Base-by-base conservation (phyloP, 352 stramenopile species). In the Aphanomyces invadans region DNA sequence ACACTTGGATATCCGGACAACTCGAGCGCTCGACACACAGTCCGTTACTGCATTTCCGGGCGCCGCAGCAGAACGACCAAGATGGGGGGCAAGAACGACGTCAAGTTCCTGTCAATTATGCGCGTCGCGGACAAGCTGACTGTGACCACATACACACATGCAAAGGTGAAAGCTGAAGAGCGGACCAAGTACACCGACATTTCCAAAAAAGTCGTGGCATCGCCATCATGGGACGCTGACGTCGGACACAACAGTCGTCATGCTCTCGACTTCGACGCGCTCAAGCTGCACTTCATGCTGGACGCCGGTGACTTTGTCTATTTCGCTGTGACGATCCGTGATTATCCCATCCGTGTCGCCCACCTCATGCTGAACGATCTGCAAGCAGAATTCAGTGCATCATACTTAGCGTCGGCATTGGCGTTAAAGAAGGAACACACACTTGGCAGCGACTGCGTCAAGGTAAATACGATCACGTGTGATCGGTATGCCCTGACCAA, bases 251-350 rank as follows among this genome's bases (percentile, higher is more conserved):
- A 67, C 49, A 67, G 60, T 32, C 38, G 60, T 9, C 60, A 67
- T n/a, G 38, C 60, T 2, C 60, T 67, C 21, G 60, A 28, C 15
- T 57, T 67, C 49, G 60, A 67, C 7, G 42, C 38, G 11, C 49
- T 67, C 15, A 67, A 57, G 60, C 60, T 67, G 12, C 60, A 67
- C 33, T 67, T 67, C 21, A 67, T 67, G 60, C 23, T 67, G 28
- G 60, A 67, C 60, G 28, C 28, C 23, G 60, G 60, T 3, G 25
- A 55, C 7, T 67, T 67, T 67, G 60, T 67, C 12, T 67, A 59
- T 28, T 67, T 67, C 28, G 38, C 39, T n/a, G 42, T 67, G 5
- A 67, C 60, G 1, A 10, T 26, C 4, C 19, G 42, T 23, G 60
- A 44, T 23, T 67, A 67, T 32, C 60, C 60, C 25, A n/a, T 67